phyloP scores from a whole-genome alignment of 2,329 filamentous ascomycete species.

The Boeremia exigua region DNA sequence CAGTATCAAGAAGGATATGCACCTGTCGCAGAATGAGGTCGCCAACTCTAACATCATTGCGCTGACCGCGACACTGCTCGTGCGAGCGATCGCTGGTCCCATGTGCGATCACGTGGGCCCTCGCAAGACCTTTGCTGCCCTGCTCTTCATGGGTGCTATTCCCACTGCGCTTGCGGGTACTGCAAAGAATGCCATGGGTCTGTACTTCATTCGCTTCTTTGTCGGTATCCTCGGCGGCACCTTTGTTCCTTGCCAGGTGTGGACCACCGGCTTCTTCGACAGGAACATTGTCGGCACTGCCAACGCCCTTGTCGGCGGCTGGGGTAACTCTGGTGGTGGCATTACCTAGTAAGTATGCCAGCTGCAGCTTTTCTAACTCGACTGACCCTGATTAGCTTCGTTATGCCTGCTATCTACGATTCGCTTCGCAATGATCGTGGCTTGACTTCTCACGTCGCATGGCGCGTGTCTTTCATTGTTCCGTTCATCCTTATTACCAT shows the following conservation, averaged over 20 bases:
- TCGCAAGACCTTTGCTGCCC: constrained; percentile 77
- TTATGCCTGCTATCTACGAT: constrained; percentile 90
- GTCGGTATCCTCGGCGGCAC: constrained; percentile 78
- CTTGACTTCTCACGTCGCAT: constrained; percentile 71
- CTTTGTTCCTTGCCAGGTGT: constrained; percentile 89
- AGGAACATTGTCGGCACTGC: constrained; percentile 90
- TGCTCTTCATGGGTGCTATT: constrained; percentile 78
- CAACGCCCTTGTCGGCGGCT: constrained; percentile 83
- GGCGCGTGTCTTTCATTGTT: constrained; percentile 84
- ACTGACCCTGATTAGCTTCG: constrained; percentile 59
- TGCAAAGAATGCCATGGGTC: constrained; percentile 68
- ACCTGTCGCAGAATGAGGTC: constrained; percentile 72
- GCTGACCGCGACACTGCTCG: constrained; percentile 65
- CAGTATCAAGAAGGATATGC: constrained; percentile 80
- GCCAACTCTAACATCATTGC: constrained; percentile 92
- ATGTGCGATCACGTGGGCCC: constrained; percentile 87
- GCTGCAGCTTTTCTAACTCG: background rate
- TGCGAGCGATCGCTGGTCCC: constrained; percentile 79
- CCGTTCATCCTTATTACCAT: constrained; percentile 77
- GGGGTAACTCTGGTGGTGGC: constrained; percentile 87
- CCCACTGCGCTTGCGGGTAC: constrained; percentile 84
- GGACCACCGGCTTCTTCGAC: constrained; percentile 92
- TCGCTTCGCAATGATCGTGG: constrained; percentile 68
- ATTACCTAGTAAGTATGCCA: constrained; percentile 69
- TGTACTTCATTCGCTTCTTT: constrained; percentile 80